Conservation (phyloP, 805 yeast species). For the Komagataella phaffii region DNA sequence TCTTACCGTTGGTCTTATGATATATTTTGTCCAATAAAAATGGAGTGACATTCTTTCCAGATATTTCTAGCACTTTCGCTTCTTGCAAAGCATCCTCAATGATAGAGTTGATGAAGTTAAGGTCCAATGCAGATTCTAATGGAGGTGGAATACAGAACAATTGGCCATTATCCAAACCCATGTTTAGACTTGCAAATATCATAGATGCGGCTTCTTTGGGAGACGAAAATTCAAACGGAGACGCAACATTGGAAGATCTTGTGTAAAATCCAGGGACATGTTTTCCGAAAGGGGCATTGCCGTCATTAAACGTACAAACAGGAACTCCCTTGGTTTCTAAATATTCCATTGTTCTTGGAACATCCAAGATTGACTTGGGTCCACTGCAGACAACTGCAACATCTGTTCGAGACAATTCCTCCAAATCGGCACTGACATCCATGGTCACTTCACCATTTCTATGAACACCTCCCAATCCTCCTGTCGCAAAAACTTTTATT, state of each 20-base stretch:
- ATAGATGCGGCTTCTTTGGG: conserved; percentile 50
- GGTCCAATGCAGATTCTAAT: conserved; percentile 38
- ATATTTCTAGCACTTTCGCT: conserved; percentile 37
- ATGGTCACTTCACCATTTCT: conserved; percentile 59
- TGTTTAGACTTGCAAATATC: conserved; percentile 31
- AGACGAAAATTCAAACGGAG: conserved; percentile 51
- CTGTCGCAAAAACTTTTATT: conserved; percentile 79
- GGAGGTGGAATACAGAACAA: conserved; percentile 83
- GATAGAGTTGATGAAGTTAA: conserved; percentile 34
- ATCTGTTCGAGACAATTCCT: conserved; percentile 71
- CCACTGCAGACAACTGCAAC: conserved; percentile 91
- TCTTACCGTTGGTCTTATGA: conserved; percentile 51
- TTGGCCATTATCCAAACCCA: conserved; percentile 52
- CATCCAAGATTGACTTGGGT: conserved; percentile 76
- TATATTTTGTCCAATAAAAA: conserved; percentile 56
- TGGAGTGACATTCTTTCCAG: conserved; percentile 74
- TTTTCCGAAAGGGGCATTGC: conserved; percentile 7
- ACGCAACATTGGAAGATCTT: conserved; percentile 56
- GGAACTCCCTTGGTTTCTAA: conserved; percentile 86
- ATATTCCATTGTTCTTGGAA: conserved; percentile 70
- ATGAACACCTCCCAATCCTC: conserved; percentile 90
- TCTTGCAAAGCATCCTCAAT: conserved; percentile 45
- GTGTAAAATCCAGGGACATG: conserved; percentile 75
- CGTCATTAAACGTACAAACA: conserved; percentile 43
- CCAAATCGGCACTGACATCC: conserved; percentile 82